These are phyloP conservation scores for Echinochloa phyllopogon DNA, from an alignment of 176 grass and related monocot species.

Conservation along the genomic window DNA sequence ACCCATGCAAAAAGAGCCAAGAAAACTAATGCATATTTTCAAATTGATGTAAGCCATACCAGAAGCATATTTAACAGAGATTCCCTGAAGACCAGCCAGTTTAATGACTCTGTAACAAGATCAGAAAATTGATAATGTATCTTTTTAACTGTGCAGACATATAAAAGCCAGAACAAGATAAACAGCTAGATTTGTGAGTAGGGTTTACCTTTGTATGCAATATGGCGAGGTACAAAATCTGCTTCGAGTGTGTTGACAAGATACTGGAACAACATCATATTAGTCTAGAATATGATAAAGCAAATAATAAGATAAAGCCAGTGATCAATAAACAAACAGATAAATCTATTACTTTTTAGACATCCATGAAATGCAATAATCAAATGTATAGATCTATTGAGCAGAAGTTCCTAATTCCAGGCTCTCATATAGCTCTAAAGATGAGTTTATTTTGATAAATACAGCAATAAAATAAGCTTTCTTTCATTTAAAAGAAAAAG, in stretches of 20 bases:
- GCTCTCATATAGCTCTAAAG: background rate
- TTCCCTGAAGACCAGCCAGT: conserved; percentile 86
- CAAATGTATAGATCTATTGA: conserved; percentile 4
- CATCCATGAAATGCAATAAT: conserved; percentile 19
- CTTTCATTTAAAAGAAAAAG: background rate
- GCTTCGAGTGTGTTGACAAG: conserved; percentile 72
- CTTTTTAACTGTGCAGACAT: conserved; percentile 10
- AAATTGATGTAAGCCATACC: conserved; percentile 55
- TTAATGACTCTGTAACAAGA: conserved; percentile 66
- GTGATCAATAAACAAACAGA: background rate
- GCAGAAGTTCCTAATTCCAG: conserved; percentile 14
- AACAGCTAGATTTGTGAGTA: conserved; percentile 9
- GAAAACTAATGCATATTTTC: conserved; percentile 33
- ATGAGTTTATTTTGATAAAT: conserved; percentile 14
- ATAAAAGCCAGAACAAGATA: conserved; percentile 21
- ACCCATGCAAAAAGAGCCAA: background rate
- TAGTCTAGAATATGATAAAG: too few relatives aligned
- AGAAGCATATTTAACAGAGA: conserved; percentile 76
- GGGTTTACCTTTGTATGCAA: conserved; percentile 84
- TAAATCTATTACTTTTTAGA: background rate
- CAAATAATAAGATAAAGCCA: background rate
- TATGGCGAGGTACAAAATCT: conserved; percentile 72
- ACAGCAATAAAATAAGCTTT: conserved; percentile 18
- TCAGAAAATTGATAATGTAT: conserved; percentile 37
- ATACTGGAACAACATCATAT: conserved; percentile 81